A percentile compares a stretch with the other conserved stretches of the same genome.
Conservation (phyloP, 441 rosid genomes). For the Gossypium trilobum region DNA sequence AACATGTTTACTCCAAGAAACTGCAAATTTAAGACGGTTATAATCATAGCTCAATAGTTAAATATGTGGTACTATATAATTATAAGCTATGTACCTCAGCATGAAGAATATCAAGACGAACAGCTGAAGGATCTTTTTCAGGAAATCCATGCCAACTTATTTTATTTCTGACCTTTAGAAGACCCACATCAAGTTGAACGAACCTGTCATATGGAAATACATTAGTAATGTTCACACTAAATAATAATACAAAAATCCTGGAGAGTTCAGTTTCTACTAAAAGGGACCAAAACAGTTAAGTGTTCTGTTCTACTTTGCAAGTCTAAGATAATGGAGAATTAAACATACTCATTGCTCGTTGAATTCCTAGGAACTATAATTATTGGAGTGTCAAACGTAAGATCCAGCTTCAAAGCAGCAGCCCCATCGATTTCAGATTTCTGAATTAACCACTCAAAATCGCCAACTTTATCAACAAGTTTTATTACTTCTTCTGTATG, state of each 20-base stretch:
- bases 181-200: constrained; percentile 90
- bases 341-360: constrained; percentile 74
- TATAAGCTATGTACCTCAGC: constrained; percentile 61
- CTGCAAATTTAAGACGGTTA: constrained; percentile 37
- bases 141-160: constrained; percentile 88
- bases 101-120: constrained; percentile 87
- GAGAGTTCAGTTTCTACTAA: neutral
- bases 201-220: constrained; percentile 44
- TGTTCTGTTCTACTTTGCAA: neutral
- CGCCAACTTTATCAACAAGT: constrained; percentile 98
- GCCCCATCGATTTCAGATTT: constrained; percentile 96
- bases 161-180: constrained; percentile 78
- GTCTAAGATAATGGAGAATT: constrained; percentile 13
- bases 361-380: constrained; percentile 87
- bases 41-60: constrained; percentile 15
- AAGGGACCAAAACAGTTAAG: neutral
- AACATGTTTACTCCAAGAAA: constrained; percentile 92
- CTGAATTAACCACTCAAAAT: constrained; percentile 91
- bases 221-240: constrained; percentile 15
- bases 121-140: constrained; percentile 84
- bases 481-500: constrained; percentile 88
- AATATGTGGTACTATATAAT: constrained; percentile 9
- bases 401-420: constrained; percentile 84
- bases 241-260: neutral
- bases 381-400: constrained; percentile 85